Evolutionary conservation across 805 yeast genomes (phyloP).

Genomic region (Teunomyces pallodes): DNA sequence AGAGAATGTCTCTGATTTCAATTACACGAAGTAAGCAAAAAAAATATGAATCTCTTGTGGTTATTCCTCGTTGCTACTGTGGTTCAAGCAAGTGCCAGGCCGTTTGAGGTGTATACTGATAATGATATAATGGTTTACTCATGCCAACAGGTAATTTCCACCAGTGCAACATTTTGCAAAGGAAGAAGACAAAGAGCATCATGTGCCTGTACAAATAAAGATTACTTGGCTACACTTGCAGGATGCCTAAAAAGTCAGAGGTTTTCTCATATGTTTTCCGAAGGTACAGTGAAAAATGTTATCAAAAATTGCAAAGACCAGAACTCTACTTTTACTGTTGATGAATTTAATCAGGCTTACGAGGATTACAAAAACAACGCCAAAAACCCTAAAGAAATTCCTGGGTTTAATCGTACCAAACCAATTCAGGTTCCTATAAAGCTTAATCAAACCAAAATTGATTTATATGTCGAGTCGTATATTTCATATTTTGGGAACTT

Average conservation of each 20-base stretch:
- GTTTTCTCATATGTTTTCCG: constrained; percentile 7
- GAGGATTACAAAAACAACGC: constrained; percentile 15
- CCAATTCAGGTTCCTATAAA: constrained; percentile 23
- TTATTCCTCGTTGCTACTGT: background rate
- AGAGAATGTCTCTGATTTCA: background rate
- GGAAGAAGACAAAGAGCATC: background rate
- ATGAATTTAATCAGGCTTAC: constrained; percentile 14
- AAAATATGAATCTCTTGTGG: background rate
- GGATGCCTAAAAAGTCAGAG: constrained; percentile 22
- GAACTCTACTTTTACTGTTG: constrained; percentile 18
- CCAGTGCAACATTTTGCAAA: constrained; percentile 8
- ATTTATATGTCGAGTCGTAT: constrained; percentile 13
- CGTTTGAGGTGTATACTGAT: background rate
- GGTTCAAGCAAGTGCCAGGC: background rate
- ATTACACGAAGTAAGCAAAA: background rate
- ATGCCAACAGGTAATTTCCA: constrained; percentile 8
- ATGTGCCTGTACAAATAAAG: constrained; percentile 24
- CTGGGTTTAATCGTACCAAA: constrained; percentile 19
- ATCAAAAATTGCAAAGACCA: constrained; percentile 18
- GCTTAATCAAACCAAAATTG: constrained; percentile 13
- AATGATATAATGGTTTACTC: constrained; percentile 2
- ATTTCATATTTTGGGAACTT: constrained; percentile 20
- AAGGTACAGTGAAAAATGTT: constrained; percentile 4
- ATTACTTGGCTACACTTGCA: constrained; percentile 29
- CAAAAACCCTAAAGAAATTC: constrained; percentile 14